Evolutionary conservation across 805 yeast genomes (phyloP).

Genomic region (Zygotorulaspora sp.): DNA sequence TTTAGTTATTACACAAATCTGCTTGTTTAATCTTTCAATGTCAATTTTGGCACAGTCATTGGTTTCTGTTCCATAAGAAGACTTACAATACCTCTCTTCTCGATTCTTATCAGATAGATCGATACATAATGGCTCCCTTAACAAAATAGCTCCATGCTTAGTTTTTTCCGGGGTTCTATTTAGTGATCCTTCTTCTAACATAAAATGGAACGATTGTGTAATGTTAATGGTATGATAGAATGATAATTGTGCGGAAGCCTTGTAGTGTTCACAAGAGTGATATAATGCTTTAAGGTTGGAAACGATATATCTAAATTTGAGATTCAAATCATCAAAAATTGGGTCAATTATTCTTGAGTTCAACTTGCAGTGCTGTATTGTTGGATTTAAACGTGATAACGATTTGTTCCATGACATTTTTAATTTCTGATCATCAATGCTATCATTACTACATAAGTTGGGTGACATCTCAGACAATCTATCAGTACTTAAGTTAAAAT

Average conservation of each 20-base stretch:
- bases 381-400: conserved; percentile 4
- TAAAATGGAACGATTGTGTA: conserved; percentile 13
- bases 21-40: conserved; percentile 14
- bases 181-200: conserved; percentile 9
- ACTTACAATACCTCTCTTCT: conserved; percentile 3
- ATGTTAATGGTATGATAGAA: conserved; percentile 11
- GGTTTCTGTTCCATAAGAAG: conserved; percentile 4
- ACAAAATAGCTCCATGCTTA: too few species aligned
- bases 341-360: conserved; percentile 13
- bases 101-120: conserved; percentile 2
- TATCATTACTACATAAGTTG: neutral
- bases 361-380: conserved; percentile 3
- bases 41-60: conserved; percentile 6
- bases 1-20: conserved; percentile 13
- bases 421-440: neutral
- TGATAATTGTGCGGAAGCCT: conserved; percentile 12
- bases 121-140: conserved; percentile 1
- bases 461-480: neutral
- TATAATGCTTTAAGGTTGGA: conserved; percentile 11
- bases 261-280: conserved; percentile 15
- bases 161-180: neutral
- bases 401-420: conserved; percentile 5
- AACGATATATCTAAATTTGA: conserved; percentile 5
- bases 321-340: conserved; percentile 10
- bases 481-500: too few species aligned